phyloP scores from a whole-genome alignment of 495 filamentous ascomycete genomes.

The Aspergillus coremiiformis region DNA sequence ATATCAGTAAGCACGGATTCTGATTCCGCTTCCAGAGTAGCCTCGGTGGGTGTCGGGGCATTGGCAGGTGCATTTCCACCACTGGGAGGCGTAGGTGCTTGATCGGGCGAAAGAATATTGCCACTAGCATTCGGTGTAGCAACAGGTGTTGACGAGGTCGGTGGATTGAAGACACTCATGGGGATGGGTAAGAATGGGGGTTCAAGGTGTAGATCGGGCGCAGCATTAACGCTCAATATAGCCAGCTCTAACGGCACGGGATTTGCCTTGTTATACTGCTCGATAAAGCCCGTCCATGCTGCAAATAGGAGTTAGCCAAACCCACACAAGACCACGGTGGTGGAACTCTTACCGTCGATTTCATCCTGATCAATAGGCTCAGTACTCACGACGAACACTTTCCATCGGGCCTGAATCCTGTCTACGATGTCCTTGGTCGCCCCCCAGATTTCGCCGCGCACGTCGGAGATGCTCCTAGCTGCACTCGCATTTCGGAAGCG shows the following conservation, averaged over 20 bases:
- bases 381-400: conserved; percentile 67
- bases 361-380: conserved; percentile 70
- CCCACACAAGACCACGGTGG: neutral
- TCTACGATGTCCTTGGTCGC: conserved; percentile 73
- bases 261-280: conserved; percentile 38
- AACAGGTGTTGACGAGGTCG: conserved; percentile 32
- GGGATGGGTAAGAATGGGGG: conserved; percentile 25
- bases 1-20: conserved; percentile 71
- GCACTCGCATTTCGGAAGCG: conserved; percentile 53
- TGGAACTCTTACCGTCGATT: conserved; percentile 43
- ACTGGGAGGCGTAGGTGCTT: conserved; percentile 31
- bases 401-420: conserved; percentile 65
- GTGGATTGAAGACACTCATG: conserved; percentile 26
- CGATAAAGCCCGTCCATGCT: conserved; percentile 42
- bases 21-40: conserved; percentile 51
- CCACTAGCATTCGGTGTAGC: conserved; percentile 42
- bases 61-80: conserved; percentile 24
- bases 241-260: conserved; percentile 46
- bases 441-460: conserved; percentile 76
- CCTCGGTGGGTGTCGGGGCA: conserved; percentile 52
- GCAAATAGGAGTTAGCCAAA: conserved; percentile 5
- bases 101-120: conserved; percentile 39
- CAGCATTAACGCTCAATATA: conserved; percentile 58
- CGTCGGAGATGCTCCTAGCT: conserved; percentile 50
- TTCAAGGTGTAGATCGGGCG: conserved; percentile 56